Evolutionary conservation across 306 rosid genomes (phyloP).

Genomic region (Parietaria judaica): DNA sequence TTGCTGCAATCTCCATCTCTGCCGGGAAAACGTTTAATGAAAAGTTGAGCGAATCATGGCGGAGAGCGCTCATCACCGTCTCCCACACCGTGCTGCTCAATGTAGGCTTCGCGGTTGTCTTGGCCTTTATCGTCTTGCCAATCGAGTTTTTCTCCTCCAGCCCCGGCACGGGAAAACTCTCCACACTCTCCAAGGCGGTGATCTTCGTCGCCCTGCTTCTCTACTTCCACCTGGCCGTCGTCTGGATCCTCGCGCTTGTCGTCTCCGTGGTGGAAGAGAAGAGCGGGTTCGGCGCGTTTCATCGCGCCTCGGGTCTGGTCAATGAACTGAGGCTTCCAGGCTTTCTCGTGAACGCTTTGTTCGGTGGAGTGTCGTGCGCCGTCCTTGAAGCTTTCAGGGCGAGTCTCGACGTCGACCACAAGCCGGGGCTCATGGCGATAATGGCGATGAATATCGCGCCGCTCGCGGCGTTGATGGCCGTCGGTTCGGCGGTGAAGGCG

Average conservation of each 20-base stretch:
- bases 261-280: conserved; percentile 20
- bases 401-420: not conserved
- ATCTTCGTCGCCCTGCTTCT: not conserved
- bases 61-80: not conserved
- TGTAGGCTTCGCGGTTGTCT: not conserved
- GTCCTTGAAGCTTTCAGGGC: not conserved
- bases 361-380: not conserved
- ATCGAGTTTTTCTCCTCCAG: not conserved
- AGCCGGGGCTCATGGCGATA: no score
- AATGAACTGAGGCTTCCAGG: conserved; percentile 13
- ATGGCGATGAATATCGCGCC: no score
- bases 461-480: not conserved
- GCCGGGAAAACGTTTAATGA: not conserved
- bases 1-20: conserved; percentile 7
- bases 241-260: conserved; percentile 17
- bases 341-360: conserved; percentile 13
- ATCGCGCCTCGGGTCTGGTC: conserved; percentile 14
- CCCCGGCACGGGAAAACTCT: not conserved
- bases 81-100: not conserved
- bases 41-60: not conserved
- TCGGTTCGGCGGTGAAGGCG: not conserved
- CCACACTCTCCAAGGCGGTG: not conserved
- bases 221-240: conserved; percentile 4
- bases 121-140: not conserved
- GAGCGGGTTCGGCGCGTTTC: conserved; percentile 18